Base-by-base conservation (phyloP, 192 early-diverging fungal species). In the Mortierella claussenii region DNA sequence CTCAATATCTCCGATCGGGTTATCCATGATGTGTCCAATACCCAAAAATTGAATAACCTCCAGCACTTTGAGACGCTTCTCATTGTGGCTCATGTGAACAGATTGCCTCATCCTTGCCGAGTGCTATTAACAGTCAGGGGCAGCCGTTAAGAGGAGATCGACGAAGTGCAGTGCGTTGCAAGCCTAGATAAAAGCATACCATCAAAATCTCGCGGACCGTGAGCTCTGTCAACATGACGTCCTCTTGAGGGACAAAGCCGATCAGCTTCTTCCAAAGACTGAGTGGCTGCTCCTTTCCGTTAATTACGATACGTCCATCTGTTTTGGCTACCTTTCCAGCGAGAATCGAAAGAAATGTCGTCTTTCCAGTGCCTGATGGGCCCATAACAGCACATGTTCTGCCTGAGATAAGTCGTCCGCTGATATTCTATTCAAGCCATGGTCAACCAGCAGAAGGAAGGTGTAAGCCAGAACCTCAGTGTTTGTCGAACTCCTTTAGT, bases 181-280 rank as follows among this genome's bases (percentile, higher is more conserved):
- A 52, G 12, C 26, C 3, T 24, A 12, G 50, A 2, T 26, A 4
- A 1, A 17, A 17, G 10, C 46, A 20, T 21, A 71, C 69, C 69
- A 88, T 85, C 43, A 87, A 65, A 57, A 90, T 89, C 44, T 90
- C 87, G 28, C 82, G 73, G 47, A 92, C 89, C 20, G 90, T 88
- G 23, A 91, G 68, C 36, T 91, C 90, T n/a, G 85, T 51, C 18
- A 88, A 68, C 69, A 80, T 80, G 5, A 82, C 71, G 54, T 92
- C 69, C 44, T 92, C 91, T 65, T 92, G 91, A 0, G 90, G 89
- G 2, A 92, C 91, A 59, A 85, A 92, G 28, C 91, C 91, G 65
- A 91, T 88, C 21, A 91, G 67, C 66, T 90, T 91, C 47, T 71
- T 71, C 69, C 69, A 71, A 6, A 71, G 53, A 36, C 60, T 71